A percentile compares a stretch with the other conserved stretches of the same genome.
Evolutionary conservation across 2,329 filamentous ascomycete genomes (phyloP).

Genomic region (Dactylellina cionopaga): DNA sequence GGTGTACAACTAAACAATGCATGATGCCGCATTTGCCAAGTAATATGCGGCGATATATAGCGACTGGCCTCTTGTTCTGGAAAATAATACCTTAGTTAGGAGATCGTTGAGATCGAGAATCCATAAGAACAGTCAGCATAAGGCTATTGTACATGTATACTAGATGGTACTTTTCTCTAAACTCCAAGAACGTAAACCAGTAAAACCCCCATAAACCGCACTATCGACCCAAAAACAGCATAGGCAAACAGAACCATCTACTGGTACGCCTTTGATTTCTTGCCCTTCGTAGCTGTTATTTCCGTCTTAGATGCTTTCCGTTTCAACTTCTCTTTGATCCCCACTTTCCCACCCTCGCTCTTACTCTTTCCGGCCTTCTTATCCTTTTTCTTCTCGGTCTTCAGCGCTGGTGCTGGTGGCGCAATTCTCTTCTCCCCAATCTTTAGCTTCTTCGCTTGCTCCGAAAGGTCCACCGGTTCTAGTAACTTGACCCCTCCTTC

Average conservation of each 20-base stretch:
- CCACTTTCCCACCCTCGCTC: conserved; percentile 12
- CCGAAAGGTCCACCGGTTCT: conserved; percentile 33
- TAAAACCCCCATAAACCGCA: conserved; percentile 16
- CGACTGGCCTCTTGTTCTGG: too few species aligned
- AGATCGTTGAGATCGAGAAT: not conserved
- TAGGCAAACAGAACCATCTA: conserved; percentile 2
- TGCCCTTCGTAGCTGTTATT: conserved; percentile 16
- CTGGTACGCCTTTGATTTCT: conserved; percentile 43
- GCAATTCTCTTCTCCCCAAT: conserved; percentile 47
- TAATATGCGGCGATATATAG: too few species aligned
- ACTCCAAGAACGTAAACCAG: conserved; percentile 30
- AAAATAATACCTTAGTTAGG: not conserved
- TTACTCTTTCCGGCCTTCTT: conserved; percentile 5
- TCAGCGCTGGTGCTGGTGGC: conserved; percentile 34
- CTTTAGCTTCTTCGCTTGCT: conserved; percentile 54
- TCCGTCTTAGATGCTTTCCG: conserved; percentile 45
- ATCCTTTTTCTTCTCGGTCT: conserved; percentile 33
- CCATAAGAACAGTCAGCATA: conserved; percentile 24
- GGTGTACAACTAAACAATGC: not conserved
- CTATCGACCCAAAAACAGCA: conserved; percentile 1
- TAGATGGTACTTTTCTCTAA: conserved; percentile 50
- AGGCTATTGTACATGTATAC: conserved; percentile 49
- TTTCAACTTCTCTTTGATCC: conserved; percentile 45
- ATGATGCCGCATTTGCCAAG: not conserved
- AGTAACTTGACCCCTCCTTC: conserved; percentile 38